Conservation (phyloP, 768 basidiomycete genomes). For the Butyriboletus loyo region DNA sequence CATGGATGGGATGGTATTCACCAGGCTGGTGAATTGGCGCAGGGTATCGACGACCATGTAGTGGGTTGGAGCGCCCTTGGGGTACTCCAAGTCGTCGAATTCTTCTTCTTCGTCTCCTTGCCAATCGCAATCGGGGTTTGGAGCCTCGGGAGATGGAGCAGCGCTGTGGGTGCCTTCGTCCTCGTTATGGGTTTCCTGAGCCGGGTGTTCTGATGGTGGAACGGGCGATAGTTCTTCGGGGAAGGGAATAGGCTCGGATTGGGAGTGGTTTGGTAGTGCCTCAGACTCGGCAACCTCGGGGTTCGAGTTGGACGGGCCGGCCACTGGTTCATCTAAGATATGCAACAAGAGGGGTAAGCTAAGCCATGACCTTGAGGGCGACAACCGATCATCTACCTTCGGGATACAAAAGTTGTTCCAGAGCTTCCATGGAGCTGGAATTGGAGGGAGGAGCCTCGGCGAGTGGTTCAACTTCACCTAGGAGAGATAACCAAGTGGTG, state of each 20-base stretch:
- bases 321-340: slow-evolving; percentile 7
- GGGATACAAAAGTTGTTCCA: slow-evolving; percentile 9
- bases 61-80: slow-evolving; percentile 18
- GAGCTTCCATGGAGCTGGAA: slow-evolving; percentile 6
- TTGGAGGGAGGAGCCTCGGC: not conserved
- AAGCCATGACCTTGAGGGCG: not conserved
- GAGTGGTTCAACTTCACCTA: slow-evolving; percentile 5
- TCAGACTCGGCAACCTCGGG: not conserved
- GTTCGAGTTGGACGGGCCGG: not conserved
- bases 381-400: slow-evolving; percentile 3
- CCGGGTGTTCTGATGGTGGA: not conserved
- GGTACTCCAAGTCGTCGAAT: not conserved
- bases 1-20: slow-evolving; percentile 19
- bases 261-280: not conserved
- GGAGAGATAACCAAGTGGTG: not conserved
- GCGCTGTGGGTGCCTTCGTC: not conserved
- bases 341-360: not conserved
- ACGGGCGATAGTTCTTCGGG: not conserved
- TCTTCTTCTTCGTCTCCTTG: slow-evolving; percentile 3
- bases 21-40: slow-evolving; percentile 25
- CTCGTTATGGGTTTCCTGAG: not conserved
- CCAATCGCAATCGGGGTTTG: not conserved
- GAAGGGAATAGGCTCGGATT: not conserved
- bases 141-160: not conserved
- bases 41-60: slow-evolving; percentile 28